These are phyloP conservation scores for Xylariaceae sp. DNA, from an alignment of 2,329 filamentous ascomycete species.

Conservation along the genomic window DNA sequence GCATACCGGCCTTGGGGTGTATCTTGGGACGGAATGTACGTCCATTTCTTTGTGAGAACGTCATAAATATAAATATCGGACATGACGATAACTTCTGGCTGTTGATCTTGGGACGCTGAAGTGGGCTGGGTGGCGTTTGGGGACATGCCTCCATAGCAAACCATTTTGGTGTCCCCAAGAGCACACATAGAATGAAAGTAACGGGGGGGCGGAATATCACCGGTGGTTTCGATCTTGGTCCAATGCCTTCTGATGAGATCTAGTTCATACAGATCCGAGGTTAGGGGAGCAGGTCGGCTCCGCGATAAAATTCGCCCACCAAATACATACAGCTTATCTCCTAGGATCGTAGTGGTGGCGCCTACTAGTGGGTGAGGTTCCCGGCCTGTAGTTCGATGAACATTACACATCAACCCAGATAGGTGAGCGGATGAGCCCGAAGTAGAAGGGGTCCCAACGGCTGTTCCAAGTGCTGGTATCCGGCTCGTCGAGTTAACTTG, in stretches of 20 bases:
- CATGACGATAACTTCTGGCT: slow-evolving; percentile 93
- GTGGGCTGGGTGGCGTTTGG: slow-evolving; percentile 64
- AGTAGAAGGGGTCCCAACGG: slow-evolving; percentile 51
- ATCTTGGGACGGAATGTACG: slow-evolving; percentile 78
- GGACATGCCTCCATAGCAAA: slow-evolving; percentile 98
- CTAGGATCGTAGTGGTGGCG: slow-evolving; percentile 91
- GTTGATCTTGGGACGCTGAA: slow-evolving; percentile 62
- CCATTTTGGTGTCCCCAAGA: slow-evolving; percentile 91
- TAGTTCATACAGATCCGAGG: slow-evolving; percentile 89
- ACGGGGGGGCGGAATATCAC: slow-evolving; percentile 85
- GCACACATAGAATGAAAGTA: slow-evolving; percentile 98
- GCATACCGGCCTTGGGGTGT: slow-evolving; percentile 93
- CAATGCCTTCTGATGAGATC: slow-evolving; percentile 91
- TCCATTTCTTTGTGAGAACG: slow-evolving; percentile 82
- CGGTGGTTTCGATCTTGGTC: slow-evolving; percentile 84
- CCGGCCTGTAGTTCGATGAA: slow-evolving; percentile 84
- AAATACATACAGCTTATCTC: slow-evolving; percentile 96
- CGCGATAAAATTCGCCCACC: slow-evolving; percentile 87
- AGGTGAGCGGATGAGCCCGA: slow-evolving; percentile 62
- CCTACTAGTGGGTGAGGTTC: slow-evolving; percentile 93
- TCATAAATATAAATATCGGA: slow-evolving; percentile 98
- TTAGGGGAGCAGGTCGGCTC: slow-evolving; percentile 79
- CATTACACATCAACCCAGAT: slow-evolving; percentile 72
- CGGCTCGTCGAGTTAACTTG: slow-evolving; percentile 50
- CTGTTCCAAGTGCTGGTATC: slow-evolving; percentile 44